Evolutionary conservation across 2,329 filamentous ascomycete species (phyloP), one percentile per base, ranked within the genome.

Genomic region (Stenocarpella maydis): DNA sequence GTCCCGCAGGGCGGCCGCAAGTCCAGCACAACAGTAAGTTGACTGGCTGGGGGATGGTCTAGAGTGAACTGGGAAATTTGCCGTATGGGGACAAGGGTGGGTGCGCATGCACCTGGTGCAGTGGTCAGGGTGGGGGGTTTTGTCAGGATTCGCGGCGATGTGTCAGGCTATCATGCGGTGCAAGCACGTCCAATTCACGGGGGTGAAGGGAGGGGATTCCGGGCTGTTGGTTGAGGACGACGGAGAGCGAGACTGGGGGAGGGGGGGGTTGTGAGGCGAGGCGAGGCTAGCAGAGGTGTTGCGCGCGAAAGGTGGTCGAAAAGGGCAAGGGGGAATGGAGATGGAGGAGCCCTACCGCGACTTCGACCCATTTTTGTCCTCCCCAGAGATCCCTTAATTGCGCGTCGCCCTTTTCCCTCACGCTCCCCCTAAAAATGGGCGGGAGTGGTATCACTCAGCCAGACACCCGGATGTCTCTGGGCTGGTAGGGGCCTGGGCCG

Each of bases 301-400:
- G 58, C 58, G 58, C 58, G 58, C 58, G n/a, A 67, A 49, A 39
- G 52, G 45, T 67, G 65, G 52, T 67, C 65, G 53, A 52, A 31
- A 72, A 61, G 50, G 55, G 61, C 64, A 54, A 65, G 64, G 50
- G 28, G 52, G 43, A 24, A 65, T 43, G 55, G 72, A 39, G 68
- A 65, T 54, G 71, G 69, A 68, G 73, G 69, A 74, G 86, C 84
- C 77, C 77, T 80, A 87, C 85, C 85, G 80, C 85, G 82, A 84
- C 84, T 86, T 75, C 85, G 84, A 76, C 79, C 84, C 85, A 87
- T 87, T 73, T 80, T 85, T 73, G 68, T 70, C 68, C 68, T 68
- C 61, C 67, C 49, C 66, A 60, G 31, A 37, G 52, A 65, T 69
- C 49, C 70, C 67, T 69, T 54, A 71, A 69, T 71, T 73, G 66